phyloP scores from a whole-genome alignment of 306 rosid species.

The Cicer judaicum region DNA sequence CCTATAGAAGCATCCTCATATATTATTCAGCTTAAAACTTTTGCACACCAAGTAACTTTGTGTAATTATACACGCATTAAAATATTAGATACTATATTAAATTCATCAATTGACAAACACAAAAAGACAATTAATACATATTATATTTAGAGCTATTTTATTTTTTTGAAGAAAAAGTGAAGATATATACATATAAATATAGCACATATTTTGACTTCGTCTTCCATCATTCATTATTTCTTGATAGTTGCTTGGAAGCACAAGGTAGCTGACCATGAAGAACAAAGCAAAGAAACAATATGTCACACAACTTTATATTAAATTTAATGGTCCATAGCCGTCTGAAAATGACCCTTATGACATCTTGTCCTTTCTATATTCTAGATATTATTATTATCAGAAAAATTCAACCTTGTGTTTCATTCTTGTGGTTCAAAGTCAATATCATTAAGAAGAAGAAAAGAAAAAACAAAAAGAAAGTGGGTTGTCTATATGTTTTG shows the following conservation, averaged over 20 bases:
- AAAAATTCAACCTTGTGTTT: slow-evolving; percentile 35
- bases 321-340: slow-evolving; percentile 43
- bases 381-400: slow-evolving; percentile 38
- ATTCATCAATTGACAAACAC: too few relatives aligned
- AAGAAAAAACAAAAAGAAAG: not conserved
- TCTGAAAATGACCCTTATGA: slow-evolving; percentile 56
- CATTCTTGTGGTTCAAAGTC: slow-evolving; percentile 30
- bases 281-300: slow-evolving; percentile 29
- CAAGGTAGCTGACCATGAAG: slow-evolving; percentile 39
- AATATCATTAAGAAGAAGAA: slow-evolving; percentile 21
- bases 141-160: too few relatives aligned
- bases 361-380: slow-evolving; percentile 41
- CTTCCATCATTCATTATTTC: slow-evolving; percentile 37
- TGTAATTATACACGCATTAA: too few relatives aligned
- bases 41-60: too few relatives aligned
- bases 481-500: slow-evolving; percentile 33
- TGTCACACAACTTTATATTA: slow-evolving; percentile 23
- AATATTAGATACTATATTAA: too few relatives aligned
- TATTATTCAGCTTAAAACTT: too few relatives aligned
- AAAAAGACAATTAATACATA: too few relatives aligned
- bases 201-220: slow-evolving; percentile 46
- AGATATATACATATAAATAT: too few relatives aligned
- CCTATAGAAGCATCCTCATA: too few relatives aligned
- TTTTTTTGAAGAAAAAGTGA: too few relatives aligned
- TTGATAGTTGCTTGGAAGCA: slow-evolving; percentile 39